These are phyloP conservation scores for Tetrapisispora taiwanensis DNA, from an alignment of 805 yeast species.

Conservation along the genomic window DNA sequence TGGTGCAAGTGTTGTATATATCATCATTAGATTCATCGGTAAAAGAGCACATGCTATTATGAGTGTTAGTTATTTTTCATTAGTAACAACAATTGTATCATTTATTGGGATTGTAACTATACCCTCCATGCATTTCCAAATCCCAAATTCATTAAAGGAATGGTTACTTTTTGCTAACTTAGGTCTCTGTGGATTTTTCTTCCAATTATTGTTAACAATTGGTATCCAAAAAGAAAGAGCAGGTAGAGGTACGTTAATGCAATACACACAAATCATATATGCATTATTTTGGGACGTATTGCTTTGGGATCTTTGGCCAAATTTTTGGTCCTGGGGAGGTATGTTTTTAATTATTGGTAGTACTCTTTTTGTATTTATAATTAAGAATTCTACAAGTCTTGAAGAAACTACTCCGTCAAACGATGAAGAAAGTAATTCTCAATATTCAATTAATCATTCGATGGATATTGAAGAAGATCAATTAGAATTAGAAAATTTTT, in stretches of 20 bases:
- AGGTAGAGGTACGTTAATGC: conserved; percentile 60
- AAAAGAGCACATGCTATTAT: conserved; percentile 66
- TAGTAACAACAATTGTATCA: conserved; percentile 46
- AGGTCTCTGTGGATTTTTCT: conserved; percentile 69
- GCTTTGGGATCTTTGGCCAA: conserved; percentile 66
- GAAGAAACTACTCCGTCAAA: background rate
- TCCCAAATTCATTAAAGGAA: conserved; percentile 53
- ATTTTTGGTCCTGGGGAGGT: conserved; percentile 56
- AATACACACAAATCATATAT: conserved; percentile 65
- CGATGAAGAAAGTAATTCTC: background rate
- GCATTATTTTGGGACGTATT: conserved; percentile 64
- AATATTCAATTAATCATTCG: background rate
- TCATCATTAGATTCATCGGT: conserved; percentile 64
- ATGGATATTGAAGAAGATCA: background rate
- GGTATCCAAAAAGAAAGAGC: conserved; percentile 77
- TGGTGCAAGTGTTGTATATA: conserved; percentile 60
- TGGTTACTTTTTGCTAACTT: conserved; percentile 54
- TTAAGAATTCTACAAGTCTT: conserved; percentile 20
- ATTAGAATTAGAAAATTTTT: background rate
- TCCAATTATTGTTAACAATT: conserved; percentile 68
- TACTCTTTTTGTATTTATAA: conserved; percentile 45
- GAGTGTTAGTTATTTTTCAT: conserved; percentile 66
- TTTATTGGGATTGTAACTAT: conserved; percentile 39
- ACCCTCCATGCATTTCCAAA: conserved; percentile 48
- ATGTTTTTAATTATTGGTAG: conserved; percentile 52